Base-by-base conservation (phyloP, 805 yeast species). In the Candida pini region DNA sequence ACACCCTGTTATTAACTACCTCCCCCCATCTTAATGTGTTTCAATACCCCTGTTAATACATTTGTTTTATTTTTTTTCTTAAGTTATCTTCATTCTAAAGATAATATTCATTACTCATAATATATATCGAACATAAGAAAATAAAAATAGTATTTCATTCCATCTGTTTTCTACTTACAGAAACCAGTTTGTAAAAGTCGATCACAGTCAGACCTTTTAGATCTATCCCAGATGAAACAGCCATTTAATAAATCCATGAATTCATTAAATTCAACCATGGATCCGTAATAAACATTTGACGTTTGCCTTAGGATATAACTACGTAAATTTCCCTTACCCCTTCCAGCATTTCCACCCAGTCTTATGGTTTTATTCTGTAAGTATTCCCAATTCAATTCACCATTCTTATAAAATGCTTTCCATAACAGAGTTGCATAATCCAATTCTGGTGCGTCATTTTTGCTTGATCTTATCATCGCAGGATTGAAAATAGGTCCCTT, bases 381-480 rank as follows among this genome's bases (percentile, higher is more conserved):
- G 22, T 47, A 47, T 2, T 33, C 33, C 9, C 33, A 12, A 26
- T 53, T 44, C 9, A 59, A 34, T 2, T 47, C 41, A 0, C 70
- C 63, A 8, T 47, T 45, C 1, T 33, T 35, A 30, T 47, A 53
- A 40, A 67, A 67, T 7, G 54, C 60, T 7, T 51, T 54, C 57
- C 68, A 66, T 4, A 67, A 43, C n/a, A 62, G 40, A 0, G 71
- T 48, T 12, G 41, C 41, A 26, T 48, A 48, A 32, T 54, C 55
- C 16, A 30, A 39, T 28, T 13, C 31, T 10, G 3, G 28, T 15
- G 22, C 26, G 13, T 19, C 23, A 4, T 7, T 31, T 19, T 19
- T 38, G 38, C 20, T 22, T 5, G 25, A 7, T 12, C n/a, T 13
- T 7, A 13, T 22, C 9, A n/a, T n/a, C 9, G 27, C 21, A n/a